Evolutionary conservation across 495 filamentous ascomycete species (phyloP), one percentile per base, ranked within the genome.

Genomic region (Hamigera avellanea): DNA sequence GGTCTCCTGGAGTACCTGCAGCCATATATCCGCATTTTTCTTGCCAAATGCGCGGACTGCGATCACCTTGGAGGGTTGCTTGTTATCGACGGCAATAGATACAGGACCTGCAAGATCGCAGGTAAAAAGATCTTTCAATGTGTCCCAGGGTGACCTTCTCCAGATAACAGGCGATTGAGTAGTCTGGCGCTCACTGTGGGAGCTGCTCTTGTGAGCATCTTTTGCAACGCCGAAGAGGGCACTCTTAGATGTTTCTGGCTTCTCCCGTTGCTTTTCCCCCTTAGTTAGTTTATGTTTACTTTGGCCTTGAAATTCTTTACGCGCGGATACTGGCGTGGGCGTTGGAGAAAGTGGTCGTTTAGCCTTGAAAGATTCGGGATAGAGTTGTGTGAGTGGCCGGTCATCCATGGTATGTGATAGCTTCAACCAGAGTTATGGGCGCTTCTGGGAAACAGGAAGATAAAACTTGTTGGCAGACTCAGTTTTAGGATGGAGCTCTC

Each of bases 71-170:
- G 14, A 28, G 8, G 42, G 31, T 15, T 21, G 19, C 14, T 19
- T 14, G 9, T 17, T 15, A 10, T 40, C 25, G 16, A 15, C 21
- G 19, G 26, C 36, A 30, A 44, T 3, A 27, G 37, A 32, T 4
- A 40, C 37, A 8, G 30, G 23, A 9, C 42, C 42, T 14, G 42
- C 36, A 14, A 44, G 28, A 33, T 43, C 28, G 14, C 40, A 43
- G 19, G 19, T 23, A 36, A 48, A 32, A 8, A 8, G 13, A 2
- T 34, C 34, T 6, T 34, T 16, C 35, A 37, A 47, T 19, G 39
- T 38, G 12, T 51, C 39, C 41, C 39, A 51, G 9, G 44, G 44
- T 8, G 36, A 47, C 29, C 40, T 37, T 5, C 45, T 6, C 25
- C 38, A 32, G 12, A 44, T 30, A 16, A 44, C 30, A 15, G 40